Conservation (phyloP, 768 basidiomycete genomes). For the Lentinula raphanica region DNA sequence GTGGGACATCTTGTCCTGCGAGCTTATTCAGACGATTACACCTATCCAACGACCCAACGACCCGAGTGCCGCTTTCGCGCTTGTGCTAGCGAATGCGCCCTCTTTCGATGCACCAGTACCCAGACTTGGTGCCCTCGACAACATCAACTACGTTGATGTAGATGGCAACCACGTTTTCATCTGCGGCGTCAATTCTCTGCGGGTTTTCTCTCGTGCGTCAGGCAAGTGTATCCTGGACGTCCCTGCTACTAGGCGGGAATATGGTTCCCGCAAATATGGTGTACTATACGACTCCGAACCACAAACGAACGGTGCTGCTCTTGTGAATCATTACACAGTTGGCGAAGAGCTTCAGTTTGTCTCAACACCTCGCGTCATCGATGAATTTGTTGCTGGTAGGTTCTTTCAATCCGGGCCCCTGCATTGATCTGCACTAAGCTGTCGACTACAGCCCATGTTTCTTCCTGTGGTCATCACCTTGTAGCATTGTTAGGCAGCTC, state of each 20-base stretch:
- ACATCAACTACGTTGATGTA: slow-evolving; percentile 64
- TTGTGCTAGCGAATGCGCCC: neutral
- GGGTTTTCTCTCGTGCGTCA: slow-evolving; percentile 48
- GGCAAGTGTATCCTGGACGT: slow-evolving; percentile 41
- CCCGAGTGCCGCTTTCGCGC: neutral
- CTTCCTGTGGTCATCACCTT: slow-evolving; percentile 44
- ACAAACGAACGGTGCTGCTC: neutral
- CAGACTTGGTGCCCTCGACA: slow-evolving; percentile 21
- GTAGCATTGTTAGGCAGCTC: slow-evolving; percentile 33
- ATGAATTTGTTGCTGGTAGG: slow-evolving; percentile 45
- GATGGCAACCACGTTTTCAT: slow-evolving; percentile 54
- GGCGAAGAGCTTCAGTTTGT: neutral
- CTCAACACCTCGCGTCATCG: slow-evolving; percentile 19
- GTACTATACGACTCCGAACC: slow-evolving; percentile 18
- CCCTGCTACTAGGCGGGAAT: slow-evolving; percentile 28
- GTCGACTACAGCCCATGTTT: slow-evolving; percentile 42
- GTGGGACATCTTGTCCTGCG: slow-evolving; percentile 55
- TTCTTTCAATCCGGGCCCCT: slow-evolving; percentile 3
- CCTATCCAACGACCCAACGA: slow-evolving; percentile 25
- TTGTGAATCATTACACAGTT: neutral
- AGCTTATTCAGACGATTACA: slow-evolving; percentile 42
- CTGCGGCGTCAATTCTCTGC: slow-evolving; percentile 42
- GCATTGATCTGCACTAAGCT: neutral
- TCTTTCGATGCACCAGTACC: neutral
- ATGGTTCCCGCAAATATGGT: slow-evolving; percentile 25